A percentile compares a stretch with the other conserved stretches of the same genome.
Evolutionary conservation across 768 basidiomycete genomes (phyloP).

Genomic region (Boletus bicolor): DNA sequence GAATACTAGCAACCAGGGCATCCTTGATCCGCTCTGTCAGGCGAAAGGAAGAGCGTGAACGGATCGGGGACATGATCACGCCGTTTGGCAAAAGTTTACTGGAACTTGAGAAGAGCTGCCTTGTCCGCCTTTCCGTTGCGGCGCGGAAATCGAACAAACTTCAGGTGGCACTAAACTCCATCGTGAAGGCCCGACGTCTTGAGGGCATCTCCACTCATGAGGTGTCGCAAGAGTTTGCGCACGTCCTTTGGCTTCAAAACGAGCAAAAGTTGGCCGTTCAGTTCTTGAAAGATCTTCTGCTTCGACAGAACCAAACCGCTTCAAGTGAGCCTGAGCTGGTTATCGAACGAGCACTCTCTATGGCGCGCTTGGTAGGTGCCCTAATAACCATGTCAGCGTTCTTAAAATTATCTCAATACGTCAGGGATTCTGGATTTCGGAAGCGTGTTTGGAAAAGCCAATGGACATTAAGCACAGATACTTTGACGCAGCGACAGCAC

Average conservation of each 20-base stretch:
- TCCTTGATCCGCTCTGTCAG: constrained; percentile 74
- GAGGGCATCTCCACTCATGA: constrained; percentile 44
- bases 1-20: constrained; percentile 74
- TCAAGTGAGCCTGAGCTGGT: constrained; percentile 11
- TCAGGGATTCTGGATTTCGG: constrained; percentile 88
- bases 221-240: constrained; percentile 79
- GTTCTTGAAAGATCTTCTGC: constrained; percentile 48
- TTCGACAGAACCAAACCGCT: constrained; percentile 12
- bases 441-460: constrained; percentile 81
- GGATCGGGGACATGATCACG: constrained; percentile 67
- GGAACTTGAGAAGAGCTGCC: constrained; percentile 64
- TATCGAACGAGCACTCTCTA: constrained; percentile 41
- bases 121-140: constrained; percentile 66
- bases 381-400: neutral
- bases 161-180: constrained; percentile 85
- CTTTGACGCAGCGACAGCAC: constrained; percentile 60
- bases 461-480: constrained; percentile 63
- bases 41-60: constrained; percentile 67
- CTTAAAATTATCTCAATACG: neutral
- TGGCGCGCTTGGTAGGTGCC: constrained; percentile 62
- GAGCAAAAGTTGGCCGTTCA: constrained; percentile 84
- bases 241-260: constrained; percentile 83
- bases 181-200: constrained; percentile 70
- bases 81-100: constrained; percentile 50
- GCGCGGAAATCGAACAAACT: constrained; percentile 66